Percentiles rank a stretch among this genome's conserved stretches.
These are phyloP conservation scores for Teratosphaeria gauchensis DNA, from an alignment of 2,329 filamentous ascomycete species.

Conservation along the genomic window DNA sequence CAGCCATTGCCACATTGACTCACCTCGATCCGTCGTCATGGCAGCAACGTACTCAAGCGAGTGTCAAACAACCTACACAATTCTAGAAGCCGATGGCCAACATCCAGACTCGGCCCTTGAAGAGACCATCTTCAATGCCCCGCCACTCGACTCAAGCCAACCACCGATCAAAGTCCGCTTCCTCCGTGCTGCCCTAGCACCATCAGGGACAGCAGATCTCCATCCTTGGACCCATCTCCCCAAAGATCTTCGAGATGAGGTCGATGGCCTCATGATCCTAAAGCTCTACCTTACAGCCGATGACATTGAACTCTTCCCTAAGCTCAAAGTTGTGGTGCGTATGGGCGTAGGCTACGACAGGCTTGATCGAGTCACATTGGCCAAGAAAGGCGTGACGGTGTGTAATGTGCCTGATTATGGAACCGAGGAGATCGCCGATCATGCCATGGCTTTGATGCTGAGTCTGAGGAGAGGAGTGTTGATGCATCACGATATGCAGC, in stretches of 20 bases:
- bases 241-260: conserved; percentile 16
- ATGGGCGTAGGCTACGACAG: conserved; percentile 26
- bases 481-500: conserved; percentile 22
- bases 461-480: conserved; percentile 21
- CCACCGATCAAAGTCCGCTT: conserved; percentile 19
- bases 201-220: conserved; percentile 11
- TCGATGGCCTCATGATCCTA: conserved; percentile 22
- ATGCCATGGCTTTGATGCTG: conserved; percentile 21
- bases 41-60: background rate
- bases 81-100: conserved; percentile 22
- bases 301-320: conserved; percentile 20
- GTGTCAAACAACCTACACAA: conserved; percentile 15
- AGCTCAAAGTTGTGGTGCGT: conserved; percentile 24
- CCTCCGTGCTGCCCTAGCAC: conserved; percentile 14
- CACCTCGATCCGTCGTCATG: background rate
- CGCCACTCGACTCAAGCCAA: conserved; percentile 3
- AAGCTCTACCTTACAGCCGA: conserved; percentile 20
- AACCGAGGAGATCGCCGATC: conserved; percentile 24
- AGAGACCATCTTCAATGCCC: conserved; percentile 19
- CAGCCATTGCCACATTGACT: too few species aligned
- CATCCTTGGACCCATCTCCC: conserved; percentile 22
- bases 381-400: conserved; percentile 16
- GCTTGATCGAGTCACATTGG: conserved; percentile 19
- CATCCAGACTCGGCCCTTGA: conserved; percentile 18
- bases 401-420: conserved; percentile 26